Base-by-base conservation (phyloP, 768 basidiomycete genomes). In the Mrakia frigida region DNA sequence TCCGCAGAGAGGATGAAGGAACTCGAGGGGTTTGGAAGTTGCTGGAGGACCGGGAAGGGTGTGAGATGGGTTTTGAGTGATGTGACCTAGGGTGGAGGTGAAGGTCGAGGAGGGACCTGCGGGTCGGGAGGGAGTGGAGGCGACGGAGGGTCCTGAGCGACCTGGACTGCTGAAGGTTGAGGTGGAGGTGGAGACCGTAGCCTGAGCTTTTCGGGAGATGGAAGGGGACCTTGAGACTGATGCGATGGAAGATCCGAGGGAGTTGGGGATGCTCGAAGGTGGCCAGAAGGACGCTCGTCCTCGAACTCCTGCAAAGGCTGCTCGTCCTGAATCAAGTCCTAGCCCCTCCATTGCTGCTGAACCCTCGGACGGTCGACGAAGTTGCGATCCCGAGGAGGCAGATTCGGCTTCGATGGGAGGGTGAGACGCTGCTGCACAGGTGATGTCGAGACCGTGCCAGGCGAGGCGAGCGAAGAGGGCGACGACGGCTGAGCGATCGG, bases 401-500 rank as follows among this genome's bases (percentile, higher is more conserved):
- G 23, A 50, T 14, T 33, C 71, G n/a, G 23, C 53, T 4, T 72
- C 71, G 35, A n/a, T 39, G 10, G 6, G 33, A 13, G 39, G 35
- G 13, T 35, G 35, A 23, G 35, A 25, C 25, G 23, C 37, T 23
- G 65, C 37, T 41, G 67, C 41, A 23, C 37, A 67, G 37, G 79
- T 78, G 35, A 80, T 77, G 16, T 76, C 50, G 18, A 82, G 76
- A 0, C 81, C 83, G 14, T 63, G 52, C 70, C 76, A 79, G 56
- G 81, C 72, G n/a, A 82, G 77, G 33, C 79, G 68, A n/a, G 80
- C 72, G 35, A 81, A 80, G 31, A 82, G 80, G 14, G 74, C 35
- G 53, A 81, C 50, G 53, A 83, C 80, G 9, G 80, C 74, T 2
- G 78, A 50, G 39, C 82, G 50, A 41, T 82, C 82, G 25, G 69